Evolutionary conservation across 2,329 filamentous ascomycete species (phyloP), one percentile per base, ranked within the genome.

Genomic region (Shiraia sp.): DNA sequence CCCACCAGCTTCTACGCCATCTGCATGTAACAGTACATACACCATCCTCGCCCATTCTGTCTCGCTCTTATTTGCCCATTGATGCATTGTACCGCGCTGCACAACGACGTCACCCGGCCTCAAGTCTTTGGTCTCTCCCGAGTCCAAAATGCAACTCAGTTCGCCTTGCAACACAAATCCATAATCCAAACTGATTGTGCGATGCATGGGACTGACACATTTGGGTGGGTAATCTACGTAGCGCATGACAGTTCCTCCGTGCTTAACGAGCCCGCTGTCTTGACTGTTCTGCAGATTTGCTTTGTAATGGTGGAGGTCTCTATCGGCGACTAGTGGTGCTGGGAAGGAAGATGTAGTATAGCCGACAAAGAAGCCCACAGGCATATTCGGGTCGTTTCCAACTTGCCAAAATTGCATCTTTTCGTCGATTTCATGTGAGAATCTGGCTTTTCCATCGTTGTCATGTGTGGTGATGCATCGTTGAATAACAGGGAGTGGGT

Each of bases 211-310:
- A 8, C 42, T 49, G 3, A 37, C 31, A 2, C 23, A 19, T 3
- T 41, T 49, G 0, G 61, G 61, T 8, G 26, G 13, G 17, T 60
- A 50, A 33, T 65, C 60, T n/a, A 59, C 57, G 37, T 51, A 43
- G 7, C 68, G 58, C 15, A 72, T 53, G 9, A 73, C 70, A 6
- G 72, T 72, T n/a, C 73, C 74, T 10, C 57, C 55, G 4, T 68
- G 65, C 14, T 74, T 61, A 10, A 70, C 66, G 4, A 79, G 61
- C 1, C 76, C 77, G 0, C 76, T 73, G 1, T 72, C 68, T 24
- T 40, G 13, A 7, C 28, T 27, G 63, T 49, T 8, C 57, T 35
- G 13, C 76, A 61, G 43, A 70, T 69, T 31, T 48, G 41, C 29
- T 69, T 53, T 59, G 79, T 77, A 6, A 57, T 57, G 25, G n/a